Evolutionary conservation across 441 rosid species (phyloP), one percentile per base, ranked within the genome.

Genomic region (Daphne laureola): DNA sequence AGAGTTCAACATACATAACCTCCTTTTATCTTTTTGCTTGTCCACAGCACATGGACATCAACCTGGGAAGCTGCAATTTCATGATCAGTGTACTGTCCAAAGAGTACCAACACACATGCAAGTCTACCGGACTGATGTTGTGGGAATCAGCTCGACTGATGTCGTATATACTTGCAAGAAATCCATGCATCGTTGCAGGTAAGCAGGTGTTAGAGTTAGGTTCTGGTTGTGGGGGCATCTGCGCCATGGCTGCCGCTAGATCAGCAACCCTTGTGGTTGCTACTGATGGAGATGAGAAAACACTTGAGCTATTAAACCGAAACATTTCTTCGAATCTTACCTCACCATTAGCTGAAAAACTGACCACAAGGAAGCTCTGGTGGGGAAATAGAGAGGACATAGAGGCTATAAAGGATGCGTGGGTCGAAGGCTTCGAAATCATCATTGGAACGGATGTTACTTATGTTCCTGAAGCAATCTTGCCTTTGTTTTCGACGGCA

Each of bases 61-160:
- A 71, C 70, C 64, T 81, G 23, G 58, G 49, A 27, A 80, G 70
- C 23, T 58, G 57, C 48, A 35, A 31, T 65, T 82, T 87, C 72
- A 73, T 64, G 73, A 77, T 87, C 40, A 71, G 73, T 62, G 81
- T 86, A 43, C 61, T 81, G 35, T 86, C 96, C 47, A 82, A 74
- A 73, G 96, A 84, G 62, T 77, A 79, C 64, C 95, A 88, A 70
- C 96, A 88, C 61, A 84, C 95, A 12, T 88, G 90, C 75, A 91
- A 79, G 73, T 88, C 90, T 15, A 91, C 95, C 16, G 98, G 96
- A 49, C 56, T 91, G 66, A 92, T 92, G 94, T 79, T 91, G 13
- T 91, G 98, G 98, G 98, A 91, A 76, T 91, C 98, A 17, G 96
- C 98, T 74, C 78, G 70, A 55, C 62, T 88, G 72, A 86, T 88